Evolutionary conservation across 352 stramenopile genomes (phyloP), one percentile per base, ranked within the genome.

Genomic region (Pythium sukuiense): DNA sequence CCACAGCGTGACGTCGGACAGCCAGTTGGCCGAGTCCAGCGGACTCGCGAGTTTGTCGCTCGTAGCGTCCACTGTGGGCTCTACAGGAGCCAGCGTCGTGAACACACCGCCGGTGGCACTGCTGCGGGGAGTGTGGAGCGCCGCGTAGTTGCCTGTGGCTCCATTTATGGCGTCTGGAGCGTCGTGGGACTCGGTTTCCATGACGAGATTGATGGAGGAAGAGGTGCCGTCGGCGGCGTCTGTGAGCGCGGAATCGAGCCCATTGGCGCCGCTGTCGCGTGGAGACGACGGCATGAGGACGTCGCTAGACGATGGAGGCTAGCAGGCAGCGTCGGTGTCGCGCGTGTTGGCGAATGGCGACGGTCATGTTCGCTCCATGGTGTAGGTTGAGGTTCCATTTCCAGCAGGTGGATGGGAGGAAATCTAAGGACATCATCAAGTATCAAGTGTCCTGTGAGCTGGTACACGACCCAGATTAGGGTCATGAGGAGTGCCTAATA

Each of bases 1-100:
- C 66, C 60, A 68, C 27, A 72, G 33, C 43, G 66, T 72, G 66
- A 68, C 26, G 60, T 64, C 37, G n/a, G 66, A 72, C 33, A 67
- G 43, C 60, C 59, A 67, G 14, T 30, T 20, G 5, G 60, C 66
- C 26, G 29, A 26, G 16, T 65, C 60, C 14, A 69, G 46, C 37
- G 66, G 66, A 24, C 39, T 50, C 43, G 43, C 43, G 43, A 50
- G 27, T 12, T 39, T 20, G 7, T 60, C 20, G 50, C 20, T 20
- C 18, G 29, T 48, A 3, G 29, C 49, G 29, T 54, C 30, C 16
- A 30, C 27, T 24, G 35, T 45, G 26, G 37, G 6, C 13, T 50
- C 43, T 5, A 50, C 43, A 27, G 43, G 43, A 3, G 43, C 43
- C 8, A 20, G n/a, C 14, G 43, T 14, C 43, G 43, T 24, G 43